Percentiles rank a stretch among this genome's conserved stretches.
Evolutionary conservation across 2,329 filamentous ascomycete genomes (phyloP).

Genomic region (Cercospora brassicicola): DNA sequence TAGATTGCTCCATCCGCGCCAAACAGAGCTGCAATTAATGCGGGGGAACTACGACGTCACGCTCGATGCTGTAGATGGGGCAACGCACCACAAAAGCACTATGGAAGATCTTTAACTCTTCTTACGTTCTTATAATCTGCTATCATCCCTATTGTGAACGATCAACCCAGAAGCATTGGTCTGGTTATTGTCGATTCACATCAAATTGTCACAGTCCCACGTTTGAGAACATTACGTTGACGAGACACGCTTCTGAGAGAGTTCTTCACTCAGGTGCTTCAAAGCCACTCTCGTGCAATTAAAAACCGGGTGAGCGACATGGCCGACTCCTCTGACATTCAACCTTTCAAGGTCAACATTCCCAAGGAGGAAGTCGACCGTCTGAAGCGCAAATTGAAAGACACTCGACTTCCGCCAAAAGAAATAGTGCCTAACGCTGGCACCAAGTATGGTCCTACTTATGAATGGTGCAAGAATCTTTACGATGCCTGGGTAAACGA

Average conservation of each 20-base stretch:
- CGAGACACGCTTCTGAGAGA: background rate
- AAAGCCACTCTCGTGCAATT: background rate
- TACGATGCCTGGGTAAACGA: conserved; percentile 40
- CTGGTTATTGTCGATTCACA: background rate
- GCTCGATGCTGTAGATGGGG: conserved; percentile 2
- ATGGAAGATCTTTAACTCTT: background rate
- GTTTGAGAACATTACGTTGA: background rate
- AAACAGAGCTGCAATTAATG: background rate
- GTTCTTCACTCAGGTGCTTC: no score
- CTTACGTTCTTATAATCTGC: background rate
- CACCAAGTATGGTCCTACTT: conserved; percentile 39
- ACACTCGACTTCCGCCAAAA: conserved; percentile 40
- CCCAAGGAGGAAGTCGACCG: conserved; percentile 41
- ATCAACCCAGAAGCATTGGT: background rate
- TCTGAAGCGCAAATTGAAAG: conserved; percentile 41
- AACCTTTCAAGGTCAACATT: conserved; percentile 40
- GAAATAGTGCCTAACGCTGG: conserved; percentile 43
- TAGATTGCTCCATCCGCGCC: background rate
- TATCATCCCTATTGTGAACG: background rate
- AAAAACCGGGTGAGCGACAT: background rate
- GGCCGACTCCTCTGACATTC: conserved; percentile 26
- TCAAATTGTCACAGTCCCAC: background rate
- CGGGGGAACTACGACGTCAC: conserved; percentile 7
- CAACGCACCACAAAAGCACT: background rate
- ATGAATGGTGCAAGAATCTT: conserved; percentile 41